Evolutionary conservation across 1,284 basidiomycete genomes (phyloP).

Genomic region (Ceratobasidium sp.): DNA sequence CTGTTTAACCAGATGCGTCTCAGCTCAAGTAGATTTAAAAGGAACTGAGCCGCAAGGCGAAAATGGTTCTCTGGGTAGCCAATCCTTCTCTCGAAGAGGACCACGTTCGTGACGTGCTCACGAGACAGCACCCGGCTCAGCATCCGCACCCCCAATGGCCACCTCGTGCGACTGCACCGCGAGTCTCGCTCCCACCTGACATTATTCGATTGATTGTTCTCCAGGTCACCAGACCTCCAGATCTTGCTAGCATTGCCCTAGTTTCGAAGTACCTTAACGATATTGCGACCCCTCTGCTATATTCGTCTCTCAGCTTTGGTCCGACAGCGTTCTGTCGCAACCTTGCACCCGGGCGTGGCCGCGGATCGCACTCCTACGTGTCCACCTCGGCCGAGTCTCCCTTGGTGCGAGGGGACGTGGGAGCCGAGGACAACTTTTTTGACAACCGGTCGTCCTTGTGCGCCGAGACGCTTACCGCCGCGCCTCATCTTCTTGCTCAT

Average conservation of each 20-base stretch:
- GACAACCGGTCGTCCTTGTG: conserved; percentile 43
- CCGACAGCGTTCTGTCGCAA: conserved; percentile 23
- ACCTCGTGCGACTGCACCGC: neutral
- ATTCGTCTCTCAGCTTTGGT: conserved; percentile 34
- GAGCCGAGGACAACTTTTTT: conserved; percentile 37
- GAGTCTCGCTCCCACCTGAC: conserved; percentile 24
- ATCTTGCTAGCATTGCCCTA: conserved; percentile 34
- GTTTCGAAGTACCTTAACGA: conserved; percentile 28
- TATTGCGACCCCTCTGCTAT: conserved; percentile 28
- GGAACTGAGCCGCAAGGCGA: conserved; percentile 27
- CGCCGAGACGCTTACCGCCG: conserved; percentile 31
- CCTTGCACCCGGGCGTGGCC: conserved; percentile 2
- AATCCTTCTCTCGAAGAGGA: conserved; percentile 42
- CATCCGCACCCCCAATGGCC: conserved; percentile 1
- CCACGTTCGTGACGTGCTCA: conserved; percentile 1
- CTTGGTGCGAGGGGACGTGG: conserved; percentile 16
- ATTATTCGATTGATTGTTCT: conserved; percentile 19
- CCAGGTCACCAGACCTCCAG: conserved; percentile 18
- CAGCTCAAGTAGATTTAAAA: conserved; percentile 23
- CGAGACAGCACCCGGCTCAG: conserved; percentile 1
- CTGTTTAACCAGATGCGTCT: neutral
- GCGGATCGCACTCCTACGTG: conserved; percentile 33
- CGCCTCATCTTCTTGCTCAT: conserved; percentile 27
- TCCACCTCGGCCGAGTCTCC: conserved; percentile 38
- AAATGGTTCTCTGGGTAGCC: conserved; percentile 40